Conservation (phyloP, 345 rosid genomes). For the Populus alba region DNA sequence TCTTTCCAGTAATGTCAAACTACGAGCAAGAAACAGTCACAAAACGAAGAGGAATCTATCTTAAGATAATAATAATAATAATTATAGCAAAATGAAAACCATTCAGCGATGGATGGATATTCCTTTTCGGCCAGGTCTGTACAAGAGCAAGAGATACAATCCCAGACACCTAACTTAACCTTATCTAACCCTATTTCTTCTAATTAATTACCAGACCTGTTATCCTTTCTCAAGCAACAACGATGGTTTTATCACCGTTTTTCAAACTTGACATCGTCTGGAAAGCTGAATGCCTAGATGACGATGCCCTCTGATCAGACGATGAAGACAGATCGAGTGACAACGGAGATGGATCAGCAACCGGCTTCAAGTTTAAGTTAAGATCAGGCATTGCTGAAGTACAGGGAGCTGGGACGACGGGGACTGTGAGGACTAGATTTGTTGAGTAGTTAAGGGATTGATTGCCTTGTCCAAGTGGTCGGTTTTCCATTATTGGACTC, state of each 20-base stretch:
- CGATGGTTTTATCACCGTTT: slow-evolving; percentile 65
- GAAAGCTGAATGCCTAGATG: slow-evolving; percentile 44
- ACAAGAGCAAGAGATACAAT: slow-evolving; percentile 36
- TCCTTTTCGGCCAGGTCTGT: slow-evolving; percentile 40
- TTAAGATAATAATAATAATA: not conserved
- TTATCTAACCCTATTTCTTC: slow-evolving; percentile 23
- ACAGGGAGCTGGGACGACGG: slow-evolving; percentile 25
- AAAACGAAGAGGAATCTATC: slow-evolving; percentile 13
- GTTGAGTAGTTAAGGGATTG: slow-evolving; percentile 19
- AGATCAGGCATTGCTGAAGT: slow-evolving; percentile 34
- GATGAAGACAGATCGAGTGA: slow-evolving; percentile 61
- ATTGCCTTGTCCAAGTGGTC: slow-evolving; percentile 20
- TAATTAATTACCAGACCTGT: slow-evolving; percentile 25
- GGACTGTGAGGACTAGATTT: slow-evolving; percentile 32
- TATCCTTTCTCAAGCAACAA: slow-evolving; percentile 46
- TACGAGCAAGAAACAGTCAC: slow-evolving; percentile 10
- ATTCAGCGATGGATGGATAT: slow-evolving; percentile 3
- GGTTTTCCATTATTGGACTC: slow-evolving; percentile 32
- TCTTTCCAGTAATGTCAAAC: slow-evolving; percentile 26
- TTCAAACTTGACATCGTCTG: slow-evolving; percentile 49
- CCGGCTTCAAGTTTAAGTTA: slow-evolving; percentile 32
- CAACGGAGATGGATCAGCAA: slow-evolving; percentile 35
- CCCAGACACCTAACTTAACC: slow-evolving; percentile 31
- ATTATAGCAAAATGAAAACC: slow-evolving; percentile 1
- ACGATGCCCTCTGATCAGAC: slow-evolving; percentile 44